Percentiles rank a stretch among this genome's conserved stretches.
Conservation (phyloP, 1,284 basidiomycete genomes). For the Ustilago crameri region DNA sequence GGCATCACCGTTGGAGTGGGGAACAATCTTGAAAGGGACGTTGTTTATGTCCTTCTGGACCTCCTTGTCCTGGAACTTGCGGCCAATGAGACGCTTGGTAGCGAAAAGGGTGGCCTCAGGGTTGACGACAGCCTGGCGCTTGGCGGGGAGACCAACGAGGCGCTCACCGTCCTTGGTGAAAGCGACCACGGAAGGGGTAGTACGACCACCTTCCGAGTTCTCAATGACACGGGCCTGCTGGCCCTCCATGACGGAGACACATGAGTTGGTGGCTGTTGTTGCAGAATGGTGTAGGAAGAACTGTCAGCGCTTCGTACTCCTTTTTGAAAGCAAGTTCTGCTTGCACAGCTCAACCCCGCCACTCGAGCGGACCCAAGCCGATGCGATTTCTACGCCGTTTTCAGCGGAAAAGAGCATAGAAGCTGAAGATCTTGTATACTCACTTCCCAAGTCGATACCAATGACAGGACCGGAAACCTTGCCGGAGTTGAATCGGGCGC, state of each 20-base stretch:
- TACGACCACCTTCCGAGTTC: conserved; percentile 96
- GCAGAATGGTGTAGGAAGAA: conserved; percentile 1
- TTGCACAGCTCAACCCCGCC: too few relatives aligned
- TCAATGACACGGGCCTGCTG: conserved; percentile 89
- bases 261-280: conserved; percentile 64
- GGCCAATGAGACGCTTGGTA: conserved; percentile 96
- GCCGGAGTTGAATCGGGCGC: conserved; percentile 55
- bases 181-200: conserved; percentile 96
- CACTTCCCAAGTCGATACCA: conserved; percentile 66
- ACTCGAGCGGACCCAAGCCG: too few relatives aligned
- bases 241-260: conserved; percentile 80
- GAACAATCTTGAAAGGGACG: conserved; percentile 79
- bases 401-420: neutral
- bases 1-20: conserved; percentile 74
- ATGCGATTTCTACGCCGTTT: neutral
- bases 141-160: conserved; percentile 93
- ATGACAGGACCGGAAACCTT: conserved; percentile 66
- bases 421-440: conserved; percentile 24
- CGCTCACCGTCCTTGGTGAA: conserved; percentile 83
- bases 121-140: conserved; percentile 97
- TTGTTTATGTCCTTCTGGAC: conserved; percentile 86
- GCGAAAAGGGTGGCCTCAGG: conserved; percentile 74
- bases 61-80: conserved; percentile 91
- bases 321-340: neutral
- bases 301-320: conserved; percentile 6